Base-by-base conservation (phyloP, 441 rosid species). In the Populus trichocarpa region DNA sequence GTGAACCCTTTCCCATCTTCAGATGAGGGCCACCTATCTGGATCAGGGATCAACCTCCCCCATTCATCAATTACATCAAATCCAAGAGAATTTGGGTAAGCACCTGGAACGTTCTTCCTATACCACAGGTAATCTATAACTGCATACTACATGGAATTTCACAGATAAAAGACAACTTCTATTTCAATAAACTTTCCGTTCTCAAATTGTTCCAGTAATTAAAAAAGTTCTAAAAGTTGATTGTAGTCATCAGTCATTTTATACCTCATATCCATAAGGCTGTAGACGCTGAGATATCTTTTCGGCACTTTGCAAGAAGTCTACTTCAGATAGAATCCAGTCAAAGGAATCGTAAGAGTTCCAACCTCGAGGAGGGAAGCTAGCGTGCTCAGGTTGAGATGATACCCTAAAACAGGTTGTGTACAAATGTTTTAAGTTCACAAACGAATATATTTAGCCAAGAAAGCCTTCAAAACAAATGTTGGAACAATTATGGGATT, bases 81-180 rank as follows among this genome's bases (percentile, higher is more conserved):
- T 66, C 98, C 99, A 70, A 78, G 86, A 78, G 97, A 89, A 79
- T 92, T 93, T 13, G 79, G 82, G 69, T 73, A 77, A 81, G 97
- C 96, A 22, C 98, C 98, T 1, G 88, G 83, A 65, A 90, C 97
- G 80, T 90, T 93, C 83, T 84, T 86, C 77, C 98, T 87, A 73
- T 96, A 96, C 99, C 98, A 96, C 42, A 96, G 97, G 87, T 90
- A 94, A 86, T 96, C 97, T 80, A 94, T 93, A 84, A 96, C 98
- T 46, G 89, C 98, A 87, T 93, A 91, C 99, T 96, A 88, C 77
- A 76, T 85, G 86, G 59, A 72, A 73, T 70, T 26, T 75, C 20
- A 65, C 22, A 28, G 46, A 35, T 20, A 67, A 20, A 65, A 14
- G 57, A 46, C 59, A 73, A 32, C 30, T 64, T 13, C 38, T 16